These are phyloP conservation scores for Fusarium siculi DNA, from an alignment of 2,329 filamentous ascomycete species.

Conservation along the genomic window DNA sequence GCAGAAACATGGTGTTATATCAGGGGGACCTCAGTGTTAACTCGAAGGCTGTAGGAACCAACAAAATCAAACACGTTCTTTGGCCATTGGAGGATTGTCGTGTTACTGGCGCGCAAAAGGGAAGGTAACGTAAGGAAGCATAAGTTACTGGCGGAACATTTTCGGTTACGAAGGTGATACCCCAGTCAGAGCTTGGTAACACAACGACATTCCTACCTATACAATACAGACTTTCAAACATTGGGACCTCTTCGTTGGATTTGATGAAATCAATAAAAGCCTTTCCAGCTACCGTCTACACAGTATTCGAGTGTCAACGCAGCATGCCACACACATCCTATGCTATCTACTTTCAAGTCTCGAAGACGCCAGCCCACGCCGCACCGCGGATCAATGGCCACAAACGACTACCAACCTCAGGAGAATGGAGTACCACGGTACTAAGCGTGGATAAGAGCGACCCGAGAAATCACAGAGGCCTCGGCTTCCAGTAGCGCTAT, in stretches of 20 bases:
- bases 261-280: accelerated
- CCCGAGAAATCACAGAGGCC: too few species aligned
- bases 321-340: not conserved
- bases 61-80: not conserved
- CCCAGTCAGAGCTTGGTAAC: not conserved
- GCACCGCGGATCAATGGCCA: not conserved
- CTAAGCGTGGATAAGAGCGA: accelerated
- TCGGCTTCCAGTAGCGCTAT: not conserved
- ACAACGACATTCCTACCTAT: not conserved
- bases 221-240: not conserved
- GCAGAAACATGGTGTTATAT: not conserved
- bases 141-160: not conserved
- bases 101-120: not conserved
- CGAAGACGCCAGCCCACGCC: not conserved
- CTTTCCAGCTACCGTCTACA: accelerated
- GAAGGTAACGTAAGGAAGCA: not conserved
- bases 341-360: not conserved
- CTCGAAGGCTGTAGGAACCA: too few species aligned
- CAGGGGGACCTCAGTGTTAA: not conserved
- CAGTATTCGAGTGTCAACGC: not conserved
- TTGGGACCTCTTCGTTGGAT: not conserved
- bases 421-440: accelerated
- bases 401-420: too few species aligned
- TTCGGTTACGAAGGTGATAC: not conserved
- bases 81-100: not conserved